These are phyloP conservation scores for Cicer cuneatum DNA, from an alignment of 306 rosid species.

Conservation along the genomic window DNA sequence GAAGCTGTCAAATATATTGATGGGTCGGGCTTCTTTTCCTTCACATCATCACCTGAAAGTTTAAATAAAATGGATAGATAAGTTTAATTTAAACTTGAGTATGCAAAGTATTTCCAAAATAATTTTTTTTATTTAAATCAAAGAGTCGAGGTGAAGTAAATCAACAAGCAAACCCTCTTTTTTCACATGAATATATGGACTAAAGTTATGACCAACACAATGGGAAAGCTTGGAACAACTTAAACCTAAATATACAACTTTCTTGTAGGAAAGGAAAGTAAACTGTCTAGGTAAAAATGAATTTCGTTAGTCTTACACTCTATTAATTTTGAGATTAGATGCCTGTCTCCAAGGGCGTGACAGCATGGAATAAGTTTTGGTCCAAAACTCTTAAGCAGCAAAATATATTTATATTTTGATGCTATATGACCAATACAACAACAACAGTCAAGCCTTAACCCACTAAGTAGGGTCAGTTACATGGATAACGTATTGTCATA, in stretches of 20 bases:
- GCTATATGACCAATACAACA: slow-evolving; percentile 22
- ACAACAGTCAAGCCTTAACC: too few relatives aligned
- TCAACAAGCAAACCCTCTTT: slow-evolving; percentile 7
- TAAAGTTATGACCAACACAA: background rate
- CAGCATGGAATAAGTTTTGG: background rate
- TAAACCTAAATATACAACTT: background rate
- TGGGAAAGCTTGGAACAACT: slow-evolving; percentile 30
- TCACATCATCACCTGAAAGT: slow-evolving; percentile 91
- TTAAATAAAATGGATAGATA: slow-evolving; percentile 12
- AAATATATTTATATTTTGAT: slow-evolving; percentile 12
- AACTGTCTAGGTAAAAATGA: slow-evolving; percentile 1
- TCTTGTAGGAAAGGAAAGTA: background rate
- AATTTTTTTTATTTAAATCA: background rate
- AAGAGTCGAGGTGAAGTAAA: background rate
- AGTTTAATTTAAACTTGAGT: slow-evolving; percentile 4
- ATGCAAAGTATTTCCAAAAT: too few relatives aligned
- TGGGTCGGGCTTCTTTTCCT: slow-evolving; percentile 94
- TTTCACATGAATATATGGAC: background rate
- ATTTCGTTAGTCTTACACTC: background rate
- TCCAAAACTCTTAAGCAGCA: slow-evolving; percentile 6
- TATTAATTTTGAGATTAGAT: slow-evolving; percentile 33
- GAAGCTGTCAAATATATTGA: slow-evolving; percentile 84
- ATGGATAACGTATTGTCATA: too few relatives aligned
- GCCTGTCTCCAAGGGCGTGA: background rate
- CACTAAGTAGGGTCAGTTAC: too few relatives aligned